Conservation (phyloP, 2,329 filamentous ascomycete genomes). For the Ophiostoma angusticollis region DNA sequence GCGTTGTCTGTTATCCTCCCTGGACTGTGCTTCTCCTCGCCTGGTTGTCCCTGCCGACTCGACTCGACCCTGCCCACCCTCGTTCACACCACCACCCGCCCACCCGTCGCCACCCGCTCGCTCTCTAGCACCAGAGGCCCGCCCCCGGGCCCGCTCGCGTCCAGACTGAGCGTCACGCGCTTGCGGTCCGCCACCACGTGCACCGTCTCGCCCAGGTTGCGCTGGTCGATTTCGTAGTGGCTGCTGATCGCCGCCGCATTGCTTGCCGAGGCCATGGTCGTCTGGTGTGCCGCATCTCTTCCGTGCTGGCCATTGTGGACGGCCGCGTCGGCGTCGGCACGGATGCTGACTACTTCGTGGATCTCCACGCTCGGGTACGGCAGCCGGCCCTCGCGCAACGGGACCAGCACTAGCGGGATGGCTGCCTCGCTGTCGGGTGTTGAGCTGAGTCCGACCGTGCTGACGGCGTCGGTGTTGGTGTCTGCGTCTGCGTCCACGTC, state of each 20-base stretch:
- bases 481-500: conserved; percentile 7
- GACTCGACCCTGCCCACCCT: no score
- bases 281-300: no score
- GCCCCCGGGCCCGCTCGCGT: conserved; percentile 51
- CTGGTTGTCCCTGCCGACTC: no score
- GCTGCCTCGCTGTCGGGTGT: conserved; percentile 37
- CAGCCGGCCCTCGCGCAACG: conserved; percentile 65
- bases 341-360: conserved; percentile 40
- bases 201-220: conserved; percentile 65
- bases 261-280: background rate
- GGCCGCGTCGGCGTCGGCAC: conserved; percentile 11
- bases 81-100: conserved; percentile 26
- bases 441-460: conserved; percentile 20
- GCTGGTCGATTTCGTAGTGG: conserved; percentile 66
- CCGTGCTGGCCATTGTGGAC: conserved; percentile 3
- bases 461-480: background rate
- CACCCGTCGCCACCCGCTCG: conserved; percentile 28
- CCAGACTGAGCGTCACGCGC: conserved; percentile 61
- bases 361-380: conserved; percentile 71
- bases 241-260: background rate
- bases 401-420: conserved; percentile 64
- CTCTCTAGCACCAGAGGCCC: conserved; percentile 56
- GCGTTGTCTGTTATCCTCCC: no score
- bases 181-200: conserved; percentile 58
- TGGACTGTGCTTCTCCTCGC: no score